Percentiles rank a stretch among this genome's conserved stretches.
Evolutionary conservation across 352 stramenopile genomes (phyloP).

Genomic region (Globisporangium spinosum): DNA sequence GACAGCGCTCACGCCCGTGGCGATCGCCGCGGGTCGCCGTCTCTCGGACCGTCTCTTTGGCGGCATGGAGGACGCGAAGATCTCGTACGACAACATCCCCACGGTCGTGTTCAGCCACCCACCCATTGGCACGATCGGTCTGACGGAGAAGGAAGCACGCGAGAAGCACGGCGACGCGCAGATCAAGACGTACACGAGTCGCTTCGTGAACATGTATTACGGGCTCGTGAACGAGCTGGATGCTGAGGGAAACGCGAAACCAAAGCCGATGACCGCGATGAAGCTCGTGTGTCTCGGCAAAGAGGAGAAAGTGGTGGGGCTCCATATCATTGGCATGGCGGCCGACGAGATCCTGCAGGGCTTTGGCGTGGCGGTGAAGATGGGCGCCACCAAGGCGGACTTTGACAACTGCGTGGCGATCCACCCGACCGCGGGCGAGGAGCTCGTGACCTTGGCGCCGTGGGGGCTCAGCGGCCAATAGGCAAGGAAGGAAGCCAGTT

Average conservation of each 20-base stretch:
- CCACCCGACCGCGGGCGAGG: conserved; percentile 95
- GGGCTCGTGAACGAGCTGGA: conserved; percentile 77
- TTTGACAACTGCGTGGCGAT: conserved; percentile 96
- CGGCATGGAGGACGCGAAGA: conserved; percentile 42
- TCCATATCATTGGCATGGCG: conserved; percentile 94
- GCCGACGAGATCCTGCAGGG: conserved; percentile 98
- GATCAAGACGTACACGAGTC: conserved; percentile 91
- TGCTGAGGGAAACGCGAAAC: conserved; percentile 28
- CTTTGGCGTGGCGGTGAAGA: conserved; percentile 98
- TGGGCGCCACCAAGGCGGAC: conserved; percentile 96
- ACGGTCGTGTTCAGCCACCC: conserved; percentile 96
- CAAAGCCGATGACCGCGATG: conserved; percentile 93
- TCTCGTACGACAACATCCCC: conserved; percentile 91
- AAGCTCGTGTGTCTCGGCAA: conserved; percentile 91
- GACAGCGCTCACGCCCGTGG: conserved; percentile 77
- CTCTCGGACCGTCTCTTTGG: conserved; percentile 89
- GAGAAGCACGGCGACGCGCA: conserved; percentile 86
- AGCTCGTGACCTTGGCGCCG: conserved; percentile 94
- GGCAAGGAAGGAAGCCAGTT: background rate
- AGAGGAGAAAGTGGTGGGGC: conserved; percentile 93
- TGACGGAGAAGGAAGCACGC: conserved; percentile 90
- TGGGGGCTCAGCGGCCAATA: conserved; percentile 58
- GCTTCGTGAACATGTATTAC: conserved; percentile 97
- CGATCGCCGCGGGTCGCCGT: conserved; percentile 77
- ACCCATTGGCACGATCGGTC: conserved; percentile 92